Percentiles rank a stretch among this genome's conserved stretches.
phyloP scores from a whole-genome alignment of 1,284 basidiomycete genomes.

The Microstroma glucosiphilum region DNA sequence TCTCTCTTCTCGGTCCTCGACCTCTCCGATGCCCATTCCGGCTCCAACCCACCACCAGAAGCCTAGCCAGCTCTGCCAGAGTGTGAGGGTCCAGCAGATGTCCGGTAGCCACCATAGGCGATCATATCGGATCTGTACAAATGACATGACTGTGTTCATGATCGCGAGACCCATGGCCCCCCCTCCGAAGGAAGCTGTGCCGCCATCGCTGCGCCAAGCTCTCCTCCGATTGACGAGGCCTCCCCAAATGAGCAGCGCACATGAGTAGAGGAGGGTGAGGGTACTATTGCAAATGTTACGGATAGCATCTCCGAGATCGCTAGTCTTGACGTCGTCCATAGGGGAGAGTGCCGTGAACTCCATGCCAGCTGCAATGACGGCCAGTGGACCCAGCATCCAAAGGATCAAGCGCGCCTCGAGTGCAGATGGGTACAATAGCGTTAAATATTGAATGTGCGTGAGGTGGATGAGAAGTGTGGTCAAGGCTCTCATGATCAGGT shows the following conservation, averaged over 20 bases:
- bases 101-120: conserved; percentile 48
- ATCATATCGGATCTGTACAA: conserved; percentile 46
- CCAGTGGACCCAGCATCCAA: conserved; percentile 77
- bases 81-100: conserved; percentile 45
- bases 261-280: conserved; percentile 84
- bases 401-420: conserved; percentile 85
- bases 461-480: conserved; percentile 79
- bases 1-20: conserved; percentile 39
- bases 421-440: conserved; percentile 87
- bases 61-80: conserved; percentile 51
- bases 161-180: conserved; percentile 39
- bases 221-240: conserved; percentile 77
- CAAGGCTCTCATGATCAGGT: conserved; percentile 80
- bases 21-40: conserved; percentile 51
- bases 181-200: conserved; percentile 85
- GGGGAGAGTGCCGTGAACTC: conserved; percentile 69
- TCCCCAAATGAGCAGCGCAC: conserved; percentile 87
- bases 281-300: conserved; percentile 93
- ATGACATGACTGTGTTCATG: conserved; percentile 45
- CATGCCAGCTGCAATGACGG: conserved; percentile 75
- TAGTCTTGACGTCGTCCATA: conserved; percentile 53
- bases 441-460: conserved; percentile 96
- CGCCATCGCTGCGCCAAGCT: conserved; percentile 85
- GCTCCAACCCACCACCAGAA: conserved; percentile 52
- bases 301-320: conserved; percentile 66